A percentile compares a stretch with the other conserved stretches of the same genome.
Conservation (phyloP, 2,329 filamentous ascomycete species). For the Calonectria pteridis region DNA sequence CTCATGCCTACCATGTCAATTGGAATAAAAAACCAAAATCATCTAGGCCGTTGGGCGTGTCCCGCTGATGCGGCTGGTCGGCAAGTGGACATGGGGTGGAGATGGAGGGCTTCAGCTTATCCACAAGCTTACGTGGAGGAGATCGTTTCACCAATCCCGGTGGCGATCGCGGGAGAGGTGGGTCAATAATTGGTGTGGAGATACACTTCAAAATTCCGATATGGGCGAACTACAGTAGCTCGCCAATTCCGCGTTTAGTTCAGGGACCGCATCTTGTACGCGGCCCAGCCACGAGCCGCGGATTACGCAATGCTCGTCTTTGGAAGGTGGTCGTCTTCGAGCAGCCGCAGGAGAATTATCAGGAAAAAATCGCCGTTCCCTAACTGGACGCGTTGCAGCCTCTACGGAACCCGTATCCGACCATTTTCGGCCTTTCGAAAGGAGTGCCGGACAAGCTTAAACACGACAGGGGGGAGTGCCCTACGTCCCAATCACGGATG, state of each 20-base stretch:
- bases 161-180: background rate
- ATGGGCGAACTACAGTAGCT: background rate
- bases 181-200: background rate
- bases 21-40: background rate
- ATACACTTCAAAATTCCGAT: background rate
- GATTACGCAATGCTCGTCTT: background rate
- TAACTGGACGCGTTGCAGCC: background rate
- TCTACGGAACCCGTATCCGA: background rate
- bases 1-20: background rate
- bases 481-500: background rate
- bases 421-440: background rate
- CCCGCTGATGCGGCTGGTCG: background rate
- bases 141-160: background rate
- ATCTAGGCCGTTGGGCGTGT: background rate
- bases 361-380: background rate
- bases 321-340: background rate
- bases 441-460: background rate
- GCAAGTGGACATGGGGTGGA: background rate
- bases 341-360: background rate
- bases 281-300: background rate
- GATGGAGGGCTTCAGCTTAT: background rate
- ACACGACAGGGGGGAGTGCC: background rate
- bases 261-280: background rate
- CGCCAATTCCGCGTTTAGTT: constrained; percentile 1
- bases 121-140: constrained; percentile 3